Evolutionary conservation across 805 yeast genomes (phyloP).

Genomic region (Alloascoidea africana): DNA sequence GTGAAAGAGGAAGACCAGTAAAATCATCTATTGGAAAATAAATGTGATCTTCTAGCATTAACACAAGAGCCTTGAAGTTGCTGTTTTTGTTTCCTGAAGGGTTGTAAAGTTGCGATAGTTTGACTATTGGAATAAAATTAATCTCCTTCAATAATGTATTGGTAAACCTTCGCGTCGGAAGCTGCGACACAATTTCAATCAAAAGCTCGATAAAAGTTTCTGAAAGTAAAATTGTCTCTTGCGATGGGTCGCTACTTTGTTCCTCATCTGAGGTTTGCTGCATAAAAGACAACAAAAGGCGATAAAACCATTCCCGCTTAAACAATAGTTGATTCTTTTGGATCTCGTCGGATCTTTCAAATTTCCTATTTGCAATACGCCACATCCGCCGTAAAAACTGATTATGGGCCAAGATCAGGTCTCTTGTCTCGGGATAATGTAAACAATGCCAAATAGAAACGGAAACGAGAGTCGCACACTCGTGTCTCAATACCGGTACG

Average conservation of each 20-base stretch:
- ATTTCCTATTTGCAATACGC: constrained; percentile 10
- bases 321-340: constrained; percentile 10
- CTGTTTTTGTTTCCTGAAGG: constrained; percentile 3
- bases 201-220: constrained; percentile 13
- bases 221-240: constrained; percentile 4
- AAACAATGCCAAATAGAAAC: constrained; percentile 19
- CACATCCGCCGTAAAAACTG: constrained; percentile 12
- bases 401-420: constrained; percentile 9
- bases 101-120: constrained; percentile 2
- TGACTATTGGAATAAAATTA: constrained; percentile 12
- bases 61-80: constrained; percentile 2
- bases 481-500: constrained; percentile 9
- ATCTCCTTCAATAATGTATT: constrained; percentile 17
- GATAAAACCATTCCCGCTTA: constrained; percentile 16
- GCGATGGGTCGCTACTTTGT: not conserved
- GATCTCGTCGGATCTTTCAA: constrained; percentile 8
- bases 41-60: constrained; percentile 13
- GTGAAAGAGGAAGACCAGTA: constrained; percentile 16
- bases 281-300: constrained; percentile 10
- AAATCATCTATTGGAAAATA: constrained; percentile 28
- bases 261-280: constrained; percentile 1
- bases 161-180: constrained; percentile 25
- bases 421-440: constrained; percentile 7
- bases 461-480: constrained; percentile 18
- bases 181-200: constrained; percentile 19